These are phyloP conservation scores for Claviceps sp. DNA, from an alignment of 2,329 filamentous ascomycete genomes.

Conservation along the genomic window DNA sequence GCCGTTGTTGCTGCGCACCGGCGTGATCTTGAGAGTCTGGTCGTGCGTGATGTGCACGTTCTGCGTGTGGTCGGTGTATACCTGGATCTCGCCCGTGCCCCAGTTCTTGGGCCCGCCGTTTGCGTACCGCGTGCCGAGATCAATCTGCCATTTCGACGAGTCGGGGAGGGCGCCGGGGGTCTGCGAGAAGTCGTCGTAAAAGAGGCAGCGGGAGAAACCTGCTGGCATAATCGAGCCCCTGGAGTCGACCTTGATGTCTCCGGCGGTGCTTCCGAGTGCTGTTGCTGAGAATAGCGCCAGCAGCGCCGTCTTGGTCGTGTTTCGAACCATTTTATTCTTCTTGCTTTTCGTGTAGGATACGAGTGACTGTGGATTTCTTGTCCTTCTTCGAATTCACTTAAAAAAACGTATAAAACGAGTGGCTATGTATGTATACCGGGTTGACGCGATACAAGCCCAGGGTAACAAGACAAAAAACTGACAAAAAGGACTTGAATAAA, in stretches of 20 bases:
- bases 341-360: not conserved
- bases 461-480: too few species aligned
- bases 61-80: constrained; percentile 25
- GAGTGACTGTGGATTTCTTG: not conserved
- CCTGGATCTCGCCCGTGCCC: constrained; percentile 36
- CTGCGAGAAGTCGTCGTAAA: constrained; percentile 17
- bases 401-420: too few species aligned
- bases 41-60: constrained; percentile 27
- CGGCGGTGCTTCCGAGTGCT: not conserved
- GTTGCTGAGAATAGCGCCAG: not conserved
- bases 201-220: constrained; percentile 13
- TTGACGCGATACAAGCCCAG: too few species aligned
- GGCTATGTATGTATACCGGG: too few species aligned
- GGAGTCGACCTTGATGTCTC: too few species aligned
- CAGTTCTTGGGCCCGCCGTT: constrained; percentile 28
- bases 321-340: not conserved
- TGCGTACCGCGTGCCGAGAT: constrained; percentile 31
- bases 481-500: too few species aligned
- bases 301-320: not conserved
- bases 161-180: constrained; percentile 15
- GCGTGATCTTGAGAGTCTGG: constrained; percentile 24
- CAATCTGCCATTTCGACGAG: constrained; percentile 27
- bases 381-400: not conserved
- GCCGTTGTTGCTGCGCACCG: constrained; percentile 13
- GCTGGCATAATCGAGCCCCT: not conserved